Evolutionary conservation across 805 yeast species (phyloP).

Genomic region (Ogataea trehalophila): DNA sequence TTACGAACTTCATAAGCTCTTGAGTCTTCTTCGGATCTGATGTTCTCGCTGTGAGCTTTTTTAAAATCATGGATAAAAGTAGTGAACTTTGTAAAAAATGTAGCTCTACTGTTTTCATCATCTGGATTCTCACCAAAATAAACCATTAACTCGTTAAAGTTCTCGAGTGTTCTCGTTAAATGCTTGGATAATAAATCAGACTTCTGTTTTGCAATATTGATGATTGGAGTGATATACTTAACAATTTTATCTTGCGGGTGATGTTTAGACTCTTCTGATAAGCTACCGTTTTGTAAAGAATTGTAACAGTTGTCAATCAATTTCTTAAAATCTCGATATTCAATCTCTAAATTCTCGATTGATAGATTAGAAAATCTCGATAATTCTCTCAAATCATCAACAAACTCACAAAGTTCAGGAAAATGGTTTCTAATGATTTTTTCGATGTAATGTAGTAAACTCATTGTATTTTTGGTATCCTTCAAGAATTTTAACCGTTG

Average conservation of each 20-base stretch:
- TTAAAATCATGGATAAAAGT: conserved; percentile 58
- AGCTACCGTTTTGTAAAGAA: conserved; percentile 56
- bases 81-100: conserved; percentile 59
- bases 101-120: conserved; percentile 48
- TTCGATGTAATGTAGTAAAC: conserved; percentile 73
- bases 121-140: conserved; percentile 67
- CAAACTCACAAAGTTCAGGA: conserved; percentile 57
- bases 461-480: conserved; percentile 62
- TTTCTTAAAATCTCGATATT: conserved; percentile 50
- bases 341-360: conserved; percentile 56
- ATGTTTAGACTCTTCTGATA: conserved; percentile 55
- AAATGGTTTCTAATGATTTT: conserved; percentile 59
- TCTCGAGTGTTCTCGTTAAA: conserved; percentile 43
- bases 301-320: conserved; percentile 46
- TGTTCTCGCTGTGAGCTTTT: conserved; percentile 60
- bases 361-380: conserved; percentile 54
- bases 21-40: conserved; percentile 63
- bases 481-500: conserved; percentile 69
- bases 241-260: conserved; percentile 66
- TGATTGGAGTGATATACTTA: conserved; percentile 42
- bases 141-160: conserved; percentile 55
- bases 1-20: conserved; percentile 61
- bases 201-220: conserved; percentile 36
- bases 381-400: conserved; percentile 53
- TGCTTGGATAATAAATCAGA: conserved; percentile 44